Base-by-base conservation (phyloP, 371 early-diverging fungal species). In the Massospora cicadina region DNA sequence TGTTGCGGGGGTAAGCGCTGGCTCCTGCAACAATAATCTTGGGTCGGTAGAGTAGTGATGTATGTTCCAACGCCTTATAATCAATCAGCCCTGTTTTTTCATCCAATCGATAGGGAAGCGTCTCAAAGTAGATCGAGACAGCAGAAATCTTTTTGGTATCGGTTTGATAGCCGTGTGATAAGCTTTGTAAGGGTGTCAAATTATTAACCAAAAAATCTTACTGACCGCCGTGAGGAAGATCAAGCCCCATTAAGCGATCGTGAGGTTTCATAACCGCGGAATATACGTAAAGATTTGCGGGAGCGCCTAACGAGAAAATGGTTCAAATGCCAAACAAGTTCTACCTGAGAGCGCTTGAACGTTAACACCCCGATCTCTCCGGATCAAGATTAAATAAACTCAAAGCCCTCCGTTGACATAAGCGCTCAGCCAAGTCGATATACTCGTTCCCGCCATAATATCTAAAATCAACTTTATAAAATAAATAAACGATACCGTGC, bases 371-470 rank as follows among this genome's bases (percentile, higher is more conserved):
- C 99, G 99, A 99, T 68, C 89, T 80, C 32, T 77, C 80, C n/a
- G 78, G 76, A 71, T 91, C 86, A 57, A 99, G 77, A 59, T 79
- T 73, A 74, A 96, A 99, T 21, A 95, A 86, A 71, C 90, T 89
- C 53, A 99, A 80, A 29, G 99, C 99, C 66, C 99, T 86, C 73
- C 88, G 76, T 73, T 93, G 97, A 78, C 99, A 99, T 31, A 98
- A 80, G 60, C 67, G 71, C 76, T 99, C 99, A 28, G 98, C 90
- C 80, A 77, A 77, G 77, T 99, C 99, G 69, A 99, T 98, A 73
- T 82, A 91, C 76, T 97, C 93, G 74, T 98, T 99, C 66, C 99
- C 99, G 68, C 99, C 99, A 75, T 99, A 99, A 82, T 99, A 99
- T 73, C n/a, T 57, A 13, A 33, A 43, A 30, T 13, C 27, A 13